These are phyloP conservation scores for Lactuca sativa DNA, from an alignment of 129 eudicot species.

Conservation along the genomic window DNA sequence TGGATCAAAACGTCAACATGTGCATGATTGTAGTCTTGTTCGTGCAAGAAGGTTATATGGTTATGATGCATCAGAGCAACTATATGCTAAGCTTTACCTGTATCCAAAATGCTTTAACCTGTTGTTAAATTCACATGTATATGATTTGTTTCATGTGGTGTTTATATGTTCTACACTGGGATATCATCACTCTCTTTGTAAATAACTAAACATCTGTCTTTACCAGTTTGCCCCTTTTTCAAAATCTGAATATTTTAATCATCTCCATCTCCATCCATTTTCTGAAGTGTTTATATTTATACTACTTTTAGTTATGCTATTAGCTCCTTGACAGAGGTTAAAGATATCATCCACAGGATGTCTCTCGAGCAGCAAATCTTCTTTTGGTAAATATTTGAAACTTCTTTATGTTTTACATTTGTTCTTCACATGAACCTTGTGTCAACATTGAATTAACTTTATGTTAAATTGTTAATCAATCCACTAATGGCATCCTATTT, in stretches of 20 bases:
- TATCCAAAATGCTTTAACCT: conserved; percentile 44
- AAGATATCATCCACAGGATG: conserved; percentile 95
- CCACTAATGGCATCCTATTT: not conserved
- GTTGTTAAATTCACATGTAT: not conserved
- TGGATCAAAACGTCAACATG: conserved; percentile 96
- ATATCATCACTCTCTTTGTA: too few species aligned
- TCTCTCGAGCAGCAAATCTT: conserved; percentile 87
- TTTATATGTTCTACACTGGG: too few species aligned
- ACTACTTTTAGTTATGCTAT: conserved; percentile 24
- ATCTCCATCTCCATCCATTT: not conserved
- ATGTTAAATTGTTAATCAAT: too few species aligned
- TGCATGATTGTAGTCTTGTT: conserved; percentile 89
- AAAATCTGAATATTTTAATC: too few species aligned
- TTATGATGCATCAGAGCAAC: conserved; percentile 87
- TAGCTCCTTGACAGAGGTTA: conserved; percentile 57
- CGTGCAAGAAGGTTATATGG: conserved; percentile 86
- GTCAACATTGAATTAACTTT: not conserved
- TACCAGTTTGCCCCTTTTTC: too few species aligned
- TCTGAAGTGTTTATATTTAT: conserved; percentile 4
- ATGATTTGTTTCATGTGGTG: not conserved
- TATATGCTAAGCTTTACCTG: conserved; percentile 81
- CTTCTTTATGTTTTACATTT: conserved; percentile 24
- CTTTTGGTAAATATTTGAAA: conserved; percentile 57
- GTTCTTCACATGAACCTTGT: conserved; percentile 9
- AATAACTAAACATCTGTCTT: too few species aligned